Evolutionary conservation across 331 rosid genomes (phyloP), one percentile per base, ranked within the genome.

Genomic region (Malus hybrid): DNA sequence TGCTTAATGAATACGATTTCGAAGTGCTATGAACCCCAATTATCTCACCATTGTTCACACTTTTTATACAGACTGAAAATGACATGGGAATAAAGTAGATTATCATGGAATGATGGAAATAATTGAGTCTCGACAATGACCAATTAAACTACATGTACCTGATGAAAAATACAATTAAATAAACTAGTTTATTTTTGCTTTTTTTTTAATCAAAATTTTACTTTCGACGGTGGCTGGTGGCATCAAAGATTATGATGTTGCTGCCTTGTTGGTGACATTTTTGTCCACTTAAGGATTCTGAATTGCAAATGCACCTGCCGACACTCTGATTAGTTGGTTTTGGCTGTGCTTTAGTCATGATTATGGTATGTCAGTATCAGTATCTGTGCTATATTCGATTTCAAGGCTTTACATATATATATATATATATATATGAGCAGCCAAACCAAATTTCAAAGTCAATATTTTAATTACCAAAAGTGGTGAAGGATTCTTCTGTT

Each of bases 1-100:
- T 85, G 86, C 82, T 82, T 85, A 72, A 69, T 63, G 75, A 55
- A 73, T 64, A 85, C 86, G 84, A 69, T 70, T 79, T 85, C 20
- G 24, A 72, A 73, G 81, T 85, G 86, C 82, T 36, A 19, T 22
- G 32, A 56, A 60, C 76, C 69, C 83, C 73, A 71, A 76, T 72
- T 31, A 65, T 65, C 74, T 55, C 79, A 76, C 78, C 77, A 70
- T 52, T 70, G 52, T 73, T 65, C 67, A 36, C 68, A 55, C 71
- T 67, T 73, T 67, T 54, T 44, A 66, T 70, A 33, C 33, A 81
- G 28, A 4, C 66, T 34, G 87, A 84, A 84, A 80, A 77, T 60
- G 85, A 84, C 80, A 36, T 2, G 65, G 66, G 82, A 73, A 77
- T 82, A 82, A 77, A 82, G 79, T 73, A 73, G 31, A 73, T 62